Evolutionary conservation across 495 filamentous ascomycete genomes (phyloP).

Genomic region (Thermothielavioides terrestris): DNA sequence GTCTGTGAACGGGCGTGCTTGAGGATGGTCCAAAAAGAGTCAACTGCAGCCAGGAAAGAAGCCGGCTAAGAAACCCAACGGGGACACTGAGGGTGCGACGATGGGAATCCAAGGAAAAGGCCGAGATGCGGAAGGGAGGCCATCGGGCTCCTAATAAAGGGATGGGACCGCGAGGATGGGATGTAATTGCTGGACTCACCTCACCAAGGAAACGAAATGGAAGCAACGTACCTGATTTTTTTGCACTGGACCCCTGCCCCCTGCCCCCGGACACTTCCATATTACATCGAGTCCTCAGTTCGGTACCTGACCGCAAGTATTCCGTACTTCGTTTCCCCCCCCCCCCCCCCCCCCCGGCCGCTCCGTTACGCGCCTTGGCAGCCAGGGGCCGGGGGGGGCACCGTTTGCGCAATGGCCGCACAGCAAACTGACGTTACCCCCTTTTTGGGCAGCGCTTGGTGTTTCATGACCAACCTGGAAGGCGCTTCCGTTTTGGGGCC

Average conservation of each 20-base stretch:
- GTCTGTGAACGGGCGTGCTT: neutral
- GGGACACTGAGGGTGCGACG: conserved; percentile 15
- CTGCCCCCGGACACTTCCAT: conserved; percentile 16
- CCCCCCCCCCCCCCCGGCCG: conserved; percentile 10
- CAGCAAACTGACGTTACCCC: conserved; percentile 7
- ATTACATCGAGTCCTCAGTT: conserved; percentile 19
- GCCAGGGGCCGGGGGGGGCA: conserved; percentile 2
- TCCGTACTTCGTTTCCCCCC: too few relatives aligned
- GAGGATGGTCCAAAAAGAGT: neutral
- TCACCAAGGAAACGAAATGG: conserved; percentile 21
- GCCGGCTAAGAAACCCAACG: conserved; percentile 9
- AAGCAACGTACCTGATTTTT: conserved; percentile 19
- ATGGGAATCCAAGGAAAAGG: conserved; percentile 24
- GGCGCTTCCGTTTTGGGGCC: conserved; percentile 19
- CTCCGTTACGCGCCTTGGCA: conserved; percentile 21
- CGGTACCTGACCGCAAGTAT: conserved; percentile 18
- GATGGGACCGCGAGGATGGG: conserved; percentile 20
- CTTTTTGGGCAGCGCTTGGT: conserved; percentile 10
- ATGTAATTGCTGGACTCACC: too few relatives aligned
- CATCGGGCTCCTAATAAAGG: conserved; percentile 25
- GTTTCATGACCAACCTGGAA: conserved; percentile 7
- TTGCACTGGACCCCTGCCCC: conserved; percentile 9
- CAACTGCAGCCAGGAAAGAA: conserved; percentile 1
- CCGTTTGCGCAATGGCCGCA: conserved; percentile 12
- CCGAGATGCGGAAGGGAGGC: conserved; percentile 21